A percentile compares a stretch with the other conserved stretches of the same genome.
Conservation (phyloP, 352 stramenopile species). For the Pythium grandisporangium region DNA sequence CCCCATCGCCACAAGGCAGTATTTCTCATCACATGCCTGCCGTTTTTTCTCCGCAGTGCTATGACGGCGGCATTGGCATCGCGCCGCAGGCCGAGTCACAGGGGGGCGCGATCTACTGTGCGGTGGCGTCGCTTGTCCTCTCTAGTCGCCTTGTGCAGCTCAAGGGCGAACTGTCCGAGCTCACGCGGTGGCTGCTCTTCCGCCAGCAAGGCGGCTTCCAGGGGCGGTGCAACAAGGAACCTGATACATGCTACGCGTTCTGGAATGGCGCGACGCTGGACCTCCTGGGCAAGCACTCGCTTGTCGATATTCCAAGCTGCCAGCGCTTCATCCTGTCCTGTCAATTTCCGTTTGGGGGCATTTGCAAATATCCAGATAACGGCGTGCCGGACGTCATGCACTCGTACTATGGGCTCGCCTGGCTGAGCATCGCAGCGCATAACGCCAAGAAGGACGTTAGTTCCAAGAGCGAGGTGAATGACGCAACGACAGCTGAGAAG, state of each 20-base stretch:
- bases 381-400: constrained; percentile 89
- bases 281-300: constrained; percentile 60
- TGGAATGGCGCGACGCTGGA: constrained; percentile 88
- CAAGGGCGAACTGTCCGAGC: constrained; percentile 43
- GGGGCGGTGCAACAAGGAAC: constrained; percentile 85
- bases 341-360: constrained; percentile 75
- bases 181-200: constrained; percentile 80
- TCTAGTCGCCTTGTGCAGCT: constrained; percentile 63
- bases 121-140: constrained; percentile 62
- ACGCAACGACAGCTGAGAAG: neutral
- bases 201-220: constrained; percentile 83
- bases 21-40: too few relatives aligned
- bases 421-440: constrained; percentile 76
- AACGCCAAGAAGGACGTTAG: neutral
- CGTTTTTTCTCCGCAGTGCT: constrained; percentile 32
- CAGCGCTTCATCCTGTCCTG: constrained; percentile 77
- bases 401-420: constrained; percentile 87
- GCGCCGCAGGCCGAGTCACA: constrained; percentile 54
- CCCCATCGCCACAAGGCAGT: too few relatives aligned
- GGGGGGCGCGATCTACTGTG: constrained; percentile 64
- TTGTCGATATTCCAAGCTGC: constrained; percentile 69
- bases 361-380: constrained; percentile 73
- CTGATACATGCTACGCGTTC: constrained; percentile 90
- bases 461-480: constrained; percentile 5
- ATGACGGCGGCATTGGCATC: constrained; percentile 79